Evolutionary conservation across 164 flowering plant species (phyloP).

Genomic region (Dillenia turbinata): DNA sequence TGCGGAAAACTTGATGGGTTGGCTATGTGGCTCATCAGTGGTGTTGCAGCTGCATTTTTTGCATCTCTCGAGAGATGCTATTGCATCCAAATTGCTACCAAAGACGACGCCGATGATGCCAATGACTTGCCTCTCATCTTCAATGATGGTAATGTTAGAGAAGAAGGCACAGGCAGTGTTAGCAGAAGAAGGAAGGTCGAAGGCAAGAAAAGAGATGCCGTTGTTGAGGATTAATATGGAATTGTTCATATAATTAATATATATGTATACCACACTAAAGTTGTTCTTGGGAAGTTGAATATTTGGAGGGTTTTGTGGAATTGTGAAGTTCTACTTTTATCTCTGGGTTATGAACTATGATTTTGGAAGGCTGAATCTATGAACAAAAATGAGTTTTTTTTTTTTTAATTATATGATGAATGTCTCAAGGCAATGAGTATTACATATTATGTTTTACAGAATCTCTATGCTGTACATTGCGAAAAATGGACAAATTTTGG

Average conservation of each 20-base stretch:
- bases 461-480: no score
- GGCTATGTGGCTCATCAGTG: constrained; percentile 68
- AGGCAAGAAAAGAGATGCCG: constrained; percentile 36
- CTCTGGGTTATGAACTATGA: not conserved
- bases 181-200: constrained; percentile 27
- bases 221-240: constrained; percentile 10
- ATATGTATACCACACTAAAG: no score
- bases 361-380: not conserved
- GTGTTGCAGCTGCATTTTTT: constrained; percentile 56
- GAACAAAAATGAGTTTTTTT: no score
- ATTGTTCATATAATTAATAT: no score
- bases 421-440: no score
- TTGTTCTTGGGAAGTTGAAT: not conserved
- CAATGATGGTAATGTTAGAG: constrained; percentile 36
- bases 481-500: no score
- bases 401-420: no score
- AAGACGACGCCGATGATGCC: constrained; percentile 47
- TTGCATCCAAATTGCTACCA: constrained; percentile 63
- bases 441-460: no score
- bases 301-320: not conserved
- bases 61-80: constrained; percentile 71
- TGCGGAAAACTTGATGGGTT: constrained; percentile 57
- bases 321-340: not conserved
- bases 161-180: constrained; percentile 7
- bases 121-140: constrained; percentile 56